Evolutionary conservation across 768 basidiomycete species (phyloP).

Genomic region (Russula sp.): DNA sequence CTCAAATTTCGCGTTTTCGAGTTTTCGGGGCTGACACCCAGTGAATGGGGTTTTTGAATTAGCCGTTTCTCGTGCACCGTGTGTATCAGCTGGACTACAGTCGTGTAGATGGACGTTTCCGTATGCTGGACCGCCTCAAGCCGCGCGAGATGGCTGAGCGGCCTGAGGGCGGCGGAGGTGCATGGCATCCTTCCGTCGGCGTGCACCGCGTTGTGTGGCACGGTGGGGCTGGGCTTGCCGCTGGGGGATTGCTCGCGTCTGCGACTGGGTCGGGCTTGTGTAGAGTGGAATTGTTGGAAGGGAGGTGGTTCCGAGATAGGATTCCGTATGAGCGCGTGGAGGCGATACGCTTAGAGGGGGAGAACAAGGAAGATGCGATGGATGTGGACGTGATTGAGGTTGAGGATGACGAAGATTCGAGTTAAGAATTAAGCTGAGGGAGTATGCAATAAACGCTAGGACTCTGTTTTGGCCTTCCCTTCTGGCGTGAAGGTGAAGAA

Average conservation of each 20-base stretch:
- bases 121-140: constrained; percentile 83
- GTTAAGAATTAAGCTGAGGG: not conserved
- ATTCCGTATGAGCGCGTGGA: constrained; percentile 60
- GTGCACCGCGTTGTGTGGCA: constrained; percentile 83
- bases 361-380: constrained; percentile 32
- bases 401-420: constrained; percentile 32
- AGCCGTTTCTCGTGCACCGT: constrained; percentile 75
- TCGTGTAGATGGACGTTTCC: constrained; percentile 60
- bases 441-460: too few species aligned
- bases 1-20: not conserved
- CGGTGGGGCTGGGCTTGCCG: constrained; percentile 55
- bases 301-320: constrained; percentile 63
- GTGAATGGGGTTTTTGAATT: too few species aligned
- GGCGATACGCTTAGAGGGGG: constrained; percentile 54
- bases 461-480: too few species aligned
- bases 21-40: not conserved
- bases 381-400: constrained; percentile 30
- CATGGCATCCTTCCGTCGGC: constrained; percentile 75
- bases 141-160: constrained; percentile 56
- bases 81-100: constrained; percentile 87
- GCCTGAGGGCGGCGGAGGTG: constrained; percentile 38
- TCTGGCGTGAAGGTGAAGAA: too few species aligned
- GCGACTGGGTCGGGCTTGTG: constrained; percentile 82
- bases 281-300: constrained; percentile 72
- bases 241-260: constrained; percentile 58